Evolutionary conservation across 2,329 filamentous ascomycete genomes (phyloP).

Genomic region (Ophiostoma perfectum): DNA sequence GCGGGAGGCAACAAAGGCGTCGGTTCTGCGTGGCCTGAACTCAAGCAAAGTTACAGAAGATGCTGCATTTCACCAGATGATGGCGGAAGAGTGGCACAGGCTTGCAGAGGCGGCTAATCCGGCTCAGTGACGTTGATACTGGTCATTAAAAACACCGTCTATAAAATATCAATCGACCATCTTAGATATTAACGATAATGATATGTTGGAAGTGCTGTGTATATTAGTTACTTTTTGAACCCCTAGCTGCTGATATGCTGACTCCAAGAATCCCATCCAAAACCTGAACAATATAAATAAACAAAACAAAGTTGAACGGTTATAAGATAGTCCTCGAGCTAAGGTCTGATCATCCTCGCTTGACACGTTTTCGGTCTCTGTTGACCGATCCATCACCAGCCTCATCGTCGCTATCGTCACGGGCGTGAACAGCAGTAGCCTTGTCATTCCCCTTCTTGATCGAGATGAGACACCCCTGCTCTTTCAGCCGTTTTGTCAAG

Average conservation of each 20-base stretch:
- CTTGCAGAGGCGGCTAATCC: constrained; percentile 1
- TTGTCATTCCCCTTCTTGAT: constrained; percentile 81
- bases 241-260: too few species aligned
- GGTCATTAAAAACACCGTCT: not conserved
- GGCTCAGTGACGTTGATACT: not conserved
- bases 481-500: constrained; percentile 66
- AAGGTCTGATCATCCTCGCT: not conserved
- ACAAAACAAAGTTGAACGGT: not conserved
- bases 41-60: constrained; percentile 21
- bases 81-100: constrained; percentile 30
- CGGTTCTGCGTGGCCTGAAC: constrained; percentile 1
- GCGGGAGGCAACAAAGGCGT: constrained; percentile 15
- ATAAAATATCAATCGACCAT: not conserved
- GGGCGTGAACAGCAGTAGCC: constrained; percentile 34
- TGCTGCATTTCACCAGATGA: constrained; percentile 23
- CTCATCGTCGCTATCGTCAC: constrained; percentile 43
- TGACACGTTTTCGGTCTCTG: constrained; percentile 23
- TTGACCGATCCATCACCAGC: constrained; percentile 35
- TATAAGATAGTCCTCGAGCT: not conserved
- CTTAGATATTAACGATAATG: too few species aligned
- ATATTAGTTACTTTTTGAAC: too few species aligned
- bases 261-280: too few species aligned
- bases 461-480: constrained; percentile 76
- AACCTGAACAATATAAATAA: not conserved
- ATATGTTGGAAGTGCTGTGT: too few species aligned